Evolutionary conservation across 2,329 filamentous ascomycete genomes (phyloP).

Genomic region (Colletotrichum lupini): DNA sequence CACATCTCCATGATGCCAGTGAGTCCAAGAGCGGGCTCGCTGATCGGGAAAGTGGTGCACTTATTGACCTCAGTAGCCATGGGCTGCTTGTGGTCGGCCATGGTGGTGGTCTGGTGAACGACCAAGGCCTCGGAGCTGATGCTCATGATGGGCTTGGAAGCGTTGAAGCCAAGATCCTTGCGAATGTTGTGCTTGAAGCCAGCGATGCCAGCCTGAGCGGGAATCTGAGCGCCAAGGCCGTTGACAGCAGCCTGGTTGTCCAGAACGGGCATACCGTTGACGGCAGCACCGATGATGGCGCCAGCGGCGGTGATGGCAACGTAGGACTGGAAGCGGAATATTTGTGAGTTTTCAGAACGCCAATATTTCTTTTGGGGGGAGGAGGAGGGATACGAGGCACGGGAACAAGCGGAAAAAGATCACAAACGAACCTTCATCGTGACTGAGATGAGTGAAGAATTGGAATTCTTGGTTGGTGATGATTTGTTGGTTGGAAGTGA

Average conservation of each 20-base stretch:
- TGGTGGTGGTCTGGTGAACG: background rate
- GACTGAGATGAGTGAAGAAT: background rate
- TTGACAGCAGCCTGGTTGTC: background rate
- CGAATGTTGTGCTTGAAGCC: background rate
- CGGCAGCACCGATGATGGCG: background rate
- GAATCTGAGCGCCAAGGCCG: background rate
- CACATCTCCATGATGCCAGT: background rate
- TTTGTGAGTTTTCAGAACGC: background rate
- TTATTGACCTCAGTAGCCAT: background rate
- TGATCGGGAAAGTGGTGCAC: background rate
- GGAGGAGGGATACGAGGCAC: too few species aligned
- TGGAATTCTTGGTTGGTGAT: background rate
- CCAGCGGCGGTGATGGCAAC: background rate
- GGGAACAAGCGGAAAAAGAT: background rate
- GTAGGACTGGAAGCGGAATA: background rate
- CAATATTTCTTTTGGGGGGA: too few species aligned
- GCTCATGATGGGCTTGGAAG: too few species aligned
- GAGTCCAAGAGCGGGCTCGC: too few species aligned
- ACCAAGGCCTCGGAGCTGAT: background rate
- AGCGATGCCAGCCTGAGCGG: background rate
- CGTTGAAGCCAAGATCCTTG: background rate
- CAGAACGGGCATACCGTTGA: background rate
- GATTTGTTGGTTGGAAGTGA: background rate
- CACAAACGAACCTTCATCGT: conserved; percentile 10
- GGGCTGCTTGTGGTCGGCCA: background rate